Conservation (phyloP, 2,329 filamentous ascomycete genomes). For the Diaporthe sp. region DNA sequence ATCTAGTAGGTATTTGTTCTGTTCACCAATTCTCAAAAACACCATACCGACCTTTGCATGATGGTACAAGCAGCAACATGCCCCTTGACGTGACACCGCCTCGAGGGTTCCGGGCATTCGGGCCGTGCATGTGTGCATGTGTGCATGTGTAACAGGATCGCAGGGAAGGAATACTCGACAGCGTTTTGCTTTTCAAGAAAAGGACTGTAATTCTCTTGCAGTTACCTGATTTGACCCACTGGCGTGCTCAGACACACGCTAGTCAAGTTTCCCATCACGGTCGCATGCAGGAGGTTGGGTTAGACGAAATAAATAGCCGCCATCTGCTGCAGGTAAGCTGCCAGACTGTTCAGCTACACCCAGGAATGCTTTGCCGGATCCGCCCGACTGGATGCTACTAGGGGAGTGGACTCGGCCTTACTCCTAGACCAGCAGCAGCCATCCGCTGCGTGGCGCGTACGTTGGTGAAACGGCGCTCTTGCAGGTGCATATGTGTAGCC, state of each 20-base stretch:
- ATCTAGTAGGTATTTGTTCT: not conserved
- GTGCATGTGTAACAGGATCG: not conserved
- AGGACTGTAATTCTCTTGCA: not conserved
- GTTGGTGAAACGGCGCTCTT: slow-evolving; percentile 2
- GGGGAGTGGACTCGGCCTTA: not conserved
- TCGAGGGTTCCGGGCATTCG: slow-evolving; percentile 14
- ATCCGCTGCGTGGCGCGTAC: not conserved
- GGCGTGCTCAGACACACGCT: not conserved
- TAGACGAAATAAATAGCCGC: not conserved
- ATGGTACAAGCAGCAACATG: not conserved
- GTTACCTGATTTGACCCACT: not conserved
- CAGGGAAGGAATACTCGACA: not conserved
- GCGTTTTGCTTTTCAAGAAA: not conserved
- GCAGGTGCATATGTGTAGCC: slow-evolving; percentile 17
- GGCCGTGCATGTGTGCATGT: slow-evolving; percentile 4
- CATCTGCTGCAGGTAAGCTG: not conserved
- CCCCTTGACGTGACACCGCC: not conserved
- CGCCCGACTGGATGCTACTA: not conserved
- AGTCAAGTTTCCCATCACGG: not conserved
- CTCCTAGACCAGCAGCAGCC: not conserved
- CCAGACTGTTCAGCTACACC: not conserved
- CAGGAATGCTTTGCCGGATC: not conserved
- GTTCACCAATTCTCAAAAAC: not conserved
- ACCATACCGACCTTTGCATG: not conserved
- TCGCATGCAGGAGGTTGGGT: slow-evolving; percentile 6